Evolutionary conservation across 192 early-diverging fungal species (phyloP).

Genomic region (Umbelopsis sp.): DNA sequence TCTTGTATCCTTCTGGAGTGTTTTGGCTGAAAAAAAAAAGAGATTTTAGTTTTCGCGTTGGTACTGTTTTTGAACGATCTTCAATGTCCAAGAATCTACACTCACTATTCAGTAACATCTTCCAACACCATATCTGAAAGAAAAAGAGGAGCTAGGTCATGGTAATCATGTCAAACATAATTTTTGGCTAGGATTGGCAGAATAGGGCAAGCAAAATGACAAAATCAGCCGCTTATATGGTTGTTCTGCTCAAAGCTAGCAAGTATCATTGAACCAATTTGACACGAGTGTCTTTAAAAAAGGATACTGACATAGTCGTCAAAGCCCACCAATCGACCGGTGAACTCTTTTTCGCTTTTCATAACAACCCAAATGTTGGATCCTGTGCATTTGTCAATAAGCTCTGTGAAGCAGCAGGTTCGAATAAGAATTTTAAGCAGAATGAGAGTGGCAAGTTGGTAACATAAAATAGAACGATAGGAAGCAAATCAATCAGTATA

Average conservation of each 20-base stretch:
- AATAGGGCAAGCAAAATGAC: background rate
- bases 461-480: background rate
- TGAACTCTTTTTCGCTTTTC: conserved; percentile 97
- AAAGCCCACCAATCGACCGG: conserved; percentile 94
- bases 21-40: conserved; percentile 59
- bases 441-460: background rate
- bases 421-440: background rate
- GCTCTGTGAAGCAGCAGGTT: conserved; percentile 58
- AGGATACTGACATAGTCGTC: conserved; percentile 93
- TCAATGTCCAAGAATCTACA: conserved; percentile 8
- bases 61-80: background rate
- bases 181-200: background rate
- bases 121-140: conserved; percentile 91
- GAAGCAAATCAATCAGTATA: background rate
- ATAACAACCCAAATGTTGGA: conserved; percentile 97
- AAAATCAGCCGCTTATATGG: background rate
- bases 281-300: conserved; percentile 17
- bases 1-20: conserved; percentile 74
- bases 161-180: background rate
- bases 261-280: background rate
- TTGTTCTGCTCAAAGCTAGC: background rate
- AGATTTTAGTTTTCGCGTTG: conserved; percentile 5
- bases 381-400: conserved; percentile 98
- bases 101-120: conserved; percentile 93
- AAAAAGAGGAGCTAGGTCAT: background rate